phyloP scores from a whole-genome alignment of 2,329 filamentous ascomycete species.

The Leptographium flavum region DNA sequence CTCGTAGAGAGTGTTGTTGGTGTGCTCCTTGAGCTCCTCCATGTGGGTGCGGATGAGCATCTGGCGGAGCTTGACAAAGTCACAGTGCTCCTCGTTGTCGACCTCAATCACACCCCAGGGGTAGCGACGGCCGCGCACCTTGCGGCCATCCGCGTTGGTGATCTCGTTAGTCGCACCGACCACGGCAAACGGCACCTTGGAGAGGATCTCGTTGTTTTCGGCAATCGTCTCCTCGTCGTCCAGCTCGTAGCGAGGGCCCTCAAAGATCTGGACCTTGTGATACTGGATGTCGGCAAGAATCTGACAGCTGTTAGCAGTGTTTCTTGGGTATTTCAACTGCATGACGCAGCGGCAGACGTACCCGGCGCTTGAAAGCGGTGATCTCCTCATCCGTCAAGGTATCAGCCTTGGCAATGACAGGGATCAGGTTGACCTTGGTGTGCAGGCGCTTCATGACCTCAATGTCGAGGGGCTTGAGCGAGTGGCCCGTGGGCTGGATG shows the following conservation, averaged over 20 bases:
- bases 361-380: slow-evolving; percentile 83
- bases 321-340: too few relatives aligned
- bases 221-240: slow-evolving; percentile 99
- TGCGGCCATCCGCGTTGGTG: slow-evolving; percentile 77
- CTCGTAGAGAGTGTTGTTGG: slow-evolving; percentile 91
- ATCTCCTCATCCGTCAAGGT: slow-evolving; percentile 97
- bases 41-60: slow-evolving; percentile 99
- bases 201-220: slow-evolving; percentile 99
- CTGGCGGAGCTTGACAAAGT: slow-evolving; percentile 98
- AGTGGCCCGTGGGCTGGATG: slow-evolving; percentile 97
- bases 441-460: slow-evolving; percentile 99
- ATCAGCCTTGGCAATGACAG: slow-evolving; percentile 96
- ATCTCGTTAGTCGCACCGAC: slow-evolving; percentile 96
- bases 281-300: slow-evolving; percentile 94
- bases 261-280: slow-evolving; percentile 97
- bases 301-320: slow-evolving; percentile 29
- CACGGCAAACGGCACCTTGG: slow-evolving; percentile 96
- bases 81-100: slow-evolving; percentile 99
- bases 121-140: slow-evolving; percentile 90
- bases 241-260: slow-evolving; percentile 94
- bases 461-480: slow-evolving; percentile 94
- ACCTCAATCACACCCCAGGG: slow-evolving; percentile 98
- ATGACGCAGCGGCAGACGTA: slow-evolving; percentile 36
- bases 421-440: slow-evolving; percentile 99
- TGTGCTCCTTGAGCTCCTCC: slow-evolving; percentile 99